Conservation (phyloP, 2,329 filamentous ascomycete genomes). For the Fusarium agapanthi region DNA sequence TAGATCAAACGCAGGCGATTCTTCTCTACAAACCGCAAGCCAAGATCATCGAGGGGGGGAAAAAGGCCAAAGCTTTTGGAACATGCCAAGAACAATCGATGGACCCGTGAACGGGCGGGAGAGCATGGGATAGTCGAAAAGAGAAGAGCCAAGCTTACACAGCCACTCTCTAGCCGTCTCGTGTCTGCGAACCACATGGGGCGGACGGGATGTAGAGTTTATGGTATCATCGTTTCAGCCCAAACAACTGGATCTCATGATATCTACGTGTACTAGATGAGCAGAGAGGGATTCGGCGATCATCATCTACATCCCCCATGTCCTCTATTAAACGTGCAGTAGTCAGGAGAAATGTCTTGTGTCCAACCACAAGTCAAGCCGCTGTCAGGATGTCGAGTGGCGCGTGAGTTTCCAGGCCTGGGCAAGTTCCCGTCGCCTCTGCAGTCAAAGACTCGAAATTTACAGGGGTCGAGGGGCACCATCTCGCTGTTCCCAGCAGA, state of each 20-base stretch:
- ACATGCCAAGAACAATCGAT: slow-evolving; percentile 19
- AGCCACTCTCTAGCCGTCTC: slow-evolving; percentile 34
- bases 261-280: background rate
- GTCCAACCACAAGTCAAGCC: slow-evolving; percentile 9
- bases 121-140: slow-evolving; percentile 2
- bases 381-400: slow-evolving; percentile 19
- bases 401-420: slow-evolving; percentile 17
- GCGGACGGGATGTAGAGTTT: slow-evolving; percentile 7
- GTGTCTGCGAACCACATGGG: slow-evolving; percentile 29
- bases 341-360: slow-evolving; percentile 23
- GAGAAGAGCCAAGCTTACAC: slow-evolving; percentile 28
- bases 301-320: slow-evolving; percentile 4
- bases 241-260: background rate
- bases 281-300: background rate
- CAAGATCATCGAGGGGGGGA: slow-evolving; percentile 18
- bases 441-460: background rate
- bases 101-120: slow-evolving; percentile 6
- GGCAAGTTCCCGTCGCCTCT: slow-evolving; percentile 7
- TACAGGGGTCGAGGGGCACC: slow-evolving; percentile 24
- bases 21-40: slow-evolving; percentile 16
- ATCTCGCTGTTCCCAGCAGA: slow-evolving; percentile 5
- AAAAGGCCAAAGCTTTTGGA: slow-evolving; percentile 18
- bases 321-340: slow-evolving; percentile 25
- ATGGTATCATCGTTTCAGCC: slow-evolving; percentile 20
- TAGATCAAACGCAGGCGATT: slow-evolving; percentile 14